A percentile compares a stretch with the other conserved stretches of the same genome.
phyloP scores from a whole-genome alignment of 2,329 filamentous ascomycete genomes.

The Paecilomyces sp. region DNA sequence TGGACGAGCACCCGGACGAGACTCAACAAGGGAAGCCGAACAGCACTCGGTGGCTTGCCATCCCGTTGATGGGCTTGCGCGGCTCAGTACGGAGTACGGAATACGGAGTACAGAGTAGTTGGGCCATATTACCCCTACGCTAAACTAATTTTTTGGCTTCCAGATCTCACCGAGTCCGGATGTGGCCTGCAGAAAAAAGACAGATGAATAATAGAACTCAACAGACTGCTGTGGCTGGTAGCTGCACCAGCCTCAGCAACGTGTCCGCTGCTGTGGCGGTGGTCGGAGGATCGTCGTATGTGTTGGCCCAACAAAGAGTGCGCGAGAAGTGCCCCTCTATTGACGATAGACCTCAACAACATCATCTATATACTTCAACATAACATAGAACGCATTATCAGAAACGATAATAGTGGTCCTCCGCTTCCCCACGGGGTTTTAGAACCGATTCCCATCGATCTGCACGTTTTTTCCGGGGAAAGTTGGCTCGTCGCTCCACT shows the following conservation, averaged over 20 bases:
- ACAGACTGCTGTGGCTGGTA: background rate
- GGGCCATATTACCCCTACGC: background rate
- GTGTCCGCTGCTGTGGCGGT: background rate
- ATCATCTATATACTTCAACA: background rate
- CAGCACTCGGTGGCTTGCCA: background rate
- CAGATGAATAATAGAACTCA: background rate
- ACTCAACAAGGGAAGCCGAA: background rate
- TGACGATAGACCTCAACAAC: background rate
- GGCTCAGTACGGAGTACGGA: background rate
- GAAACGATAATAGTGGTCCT: background rate
- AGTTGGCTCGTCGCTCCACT: background rate
- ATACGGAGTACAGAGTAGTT: background rate
- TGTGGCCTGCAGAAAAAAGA: background rate
- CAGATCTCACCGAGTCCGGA: background rate
- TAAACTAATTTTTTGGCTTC: background rate
- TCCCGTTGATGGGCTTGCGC: background rate
- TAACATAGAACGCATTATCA: background rate
- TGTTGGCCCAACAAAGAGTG: background rate
- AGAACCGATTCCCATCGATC: background rate
- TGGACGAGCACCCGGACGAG: too few species aligned
- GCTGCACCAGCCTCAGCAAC: background rate
- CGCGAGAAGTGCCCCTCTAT: background rate
- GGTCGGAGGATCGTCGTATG: background rate
- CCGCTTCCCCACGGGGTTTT: background rate
- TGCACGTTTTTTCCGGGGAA: background rate